These are phyloP conservation scores for Favolaschia claudopus DNA, from an alignment of 768 basidiomycete species.

Conservation along the genomic window DNA sequence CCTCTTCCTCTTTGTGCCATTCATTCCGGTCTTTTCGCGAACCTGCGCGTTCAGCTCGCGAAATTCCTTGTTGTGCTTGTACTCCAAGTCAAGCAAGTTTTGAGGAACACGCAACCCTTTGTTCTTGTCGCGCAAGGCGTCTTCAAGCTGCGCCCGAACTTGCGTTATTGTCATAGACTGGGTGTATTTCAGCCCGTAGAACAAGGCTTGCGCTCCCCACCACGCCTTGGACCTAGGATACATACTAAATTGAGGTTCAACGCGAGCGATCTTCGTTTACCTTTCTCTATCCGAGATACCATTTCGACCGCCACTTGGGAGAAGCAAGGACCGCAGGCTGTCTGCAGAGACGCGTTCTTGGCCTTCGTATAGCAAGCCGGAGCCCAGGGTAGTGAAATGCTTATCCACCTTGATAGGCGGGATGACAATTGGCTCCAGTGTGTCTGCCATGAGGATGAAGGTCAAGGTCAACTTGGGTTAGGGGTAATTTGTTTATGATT, in stretches of 20 bases:
- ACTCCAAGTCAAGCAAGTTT: constrained; percentile 25
- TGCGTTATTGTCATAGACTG: constrained; percentile 21
- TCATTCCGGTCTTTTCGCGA: constrained; percentile 24
- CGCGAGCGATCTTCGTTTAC: not conserved
- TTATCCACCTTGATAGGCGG: constrained; percentile 19
- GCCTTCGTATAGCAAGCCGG: constrained; percentile 20
- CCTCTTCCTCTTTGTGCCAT: constrained; percentile 11
- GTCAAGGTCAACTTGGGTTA: no score
- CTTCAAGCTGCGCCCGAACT: constrained; percentile 21
- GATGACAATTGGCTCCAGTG: constrained; percentile 23
- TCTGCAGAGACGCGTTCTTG: constrained; percentile 25
- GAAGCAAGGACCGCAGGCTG: constrained; percentile 11
- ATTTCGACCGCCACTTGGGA: constrained; percentile 20
- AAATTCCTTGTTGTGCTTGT: constrained; percentile 23
- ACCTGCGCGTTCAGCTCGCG: constrained; percentile 28
- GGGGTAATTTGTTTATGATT: no score
- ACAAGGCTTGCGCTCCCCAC: constrained; percentile 27
- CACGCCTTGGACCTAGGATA: constrained; percentile 16
- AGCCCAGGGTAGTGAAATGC: constrained; percentile 19
- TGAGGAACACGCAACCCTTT: constrained; percentile 19
- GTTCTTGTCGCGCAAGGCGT: constrained; percentile 24
- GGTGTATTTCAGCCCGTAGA: constrained; percentile 22
- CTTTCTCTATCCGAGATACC: constrained; percentile 24
- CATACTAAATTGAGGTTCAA: not conserved
- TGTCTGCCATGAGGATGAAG: constrained; percentile 17